These are phyloP conservation scores for Logfia minima DNA, from an alignment of 129 eudicot species.

Conservation along the genomic window DNA sequence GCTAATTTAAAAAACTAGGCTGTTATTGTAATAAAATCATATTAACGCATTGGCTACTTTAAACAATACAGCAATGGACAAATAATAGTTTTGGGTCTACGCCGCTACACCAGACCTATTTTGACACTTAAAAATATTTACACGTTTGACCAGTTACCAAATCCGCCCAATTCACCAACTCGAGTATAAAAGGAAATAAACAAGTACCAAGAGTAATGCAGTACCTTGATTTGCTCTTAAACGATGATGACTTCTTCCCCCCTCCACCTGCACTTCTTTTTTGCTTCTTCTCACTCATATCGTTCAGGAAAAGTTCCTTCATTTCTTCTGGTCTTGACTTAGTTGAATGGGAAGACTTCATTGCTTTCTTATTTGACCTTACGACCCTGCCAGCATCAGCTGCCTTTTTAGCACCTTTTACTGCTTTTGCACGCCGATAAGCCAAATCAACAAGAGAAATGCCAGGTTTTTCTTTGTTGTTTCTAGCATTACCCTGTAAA, in stretches of 20 bases:
- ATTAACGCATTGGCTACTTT: not conserved
- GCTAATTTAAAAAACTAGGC: not conserved
- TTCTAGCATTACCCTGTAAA: conserved; percentile 48
- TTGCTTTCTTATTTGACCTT: conserved; percentile 37
- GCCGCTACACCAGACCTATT: not conserved
- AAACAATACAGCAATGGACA: not conserved
- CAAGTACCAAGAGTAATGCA: not conserved
- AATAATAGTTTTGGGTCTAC: not conserved
- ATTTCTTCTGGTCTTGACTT: conserved; percentile 83
- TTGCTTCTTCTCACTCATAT: conserved; percentile 83
- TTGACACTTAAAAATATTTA: not conserved
- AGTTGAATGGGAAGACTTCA: conserved; percentile 41
- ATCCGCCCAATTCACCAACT: not conserved
- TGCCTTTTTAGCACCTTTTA: conserved; percentile 73
- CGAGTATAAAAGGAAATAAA: not conserved
- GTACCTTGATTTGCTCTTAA: conserved; percentile 98
- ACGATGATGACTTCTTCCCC: conserved; percentile 69
- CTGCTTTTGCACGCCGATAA: conserved; percentile 87
- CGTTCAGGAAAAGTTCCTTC: conserved; percentile 76
- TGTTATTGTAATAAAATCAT: not conserved
- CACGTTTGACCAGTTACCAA: not conserved
- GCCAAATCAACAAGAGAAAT: conserved; percentile 84
- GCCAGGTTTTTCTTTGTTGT: conserved; percentile 63
- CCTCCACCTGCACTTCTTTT: conserved; percentile 44
- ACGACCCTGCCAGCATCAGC: conserved; percentile 65